These are phyloP conservation scores for Helotiales sp. DNA, from an alignment of 2,329 filamentous ascomycete genomes.

Conservation along the genomic window DNA sequence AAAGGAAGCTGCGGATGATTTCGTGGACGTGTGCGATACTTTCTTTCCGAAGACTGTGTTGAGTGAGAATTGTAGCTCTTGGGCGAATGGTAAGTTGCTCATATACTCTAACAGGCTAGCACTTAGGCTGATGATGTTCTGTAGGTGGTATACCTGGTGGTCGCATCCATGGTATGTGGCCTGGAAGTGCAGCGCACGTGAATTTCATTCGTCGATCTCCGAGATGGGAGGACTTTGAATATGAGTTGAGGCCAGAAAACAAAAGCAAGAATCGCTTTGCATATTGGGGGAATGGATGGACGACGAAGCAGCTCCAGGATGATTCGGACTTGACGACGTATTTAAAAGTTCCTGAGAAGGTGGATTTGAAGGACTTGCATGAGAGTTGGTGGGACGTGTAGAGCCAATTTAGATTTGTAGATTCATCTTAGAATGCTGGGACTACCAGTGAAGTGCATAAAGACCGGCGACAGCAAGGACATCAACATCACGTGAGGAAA, in stretches of 20 bases:
- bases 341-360: conserved; percentile 50
- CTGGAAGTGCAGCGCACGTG: conserved; percentile 63
- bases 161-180: conserved; percentile 68
- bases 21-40: conserved; percentile 56
- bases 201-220: conserved; percentile 57
- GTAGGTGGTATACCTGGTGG: conserved; percentile 52
- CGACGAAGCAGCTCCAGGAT: conserved; percentile 53
- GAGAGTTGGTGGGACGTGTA: conserved; percentile 59
- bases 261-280: conserved; percentile 44
- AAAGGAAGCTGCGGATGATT: conserved; percentile 62
- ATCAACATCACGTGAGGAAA: no score
- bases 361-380: conserved; percentile 62
- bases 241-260: conserved; percentile 50
- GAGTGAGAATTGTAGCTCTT: conserved; percentile 64
- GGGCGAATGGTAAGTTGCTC: conserved; percentile 60
- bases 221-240: conserved; percentile 60
- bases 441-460: no score
- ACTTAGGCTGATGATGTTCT: background rate
- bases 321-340: conserved; percentile 64
- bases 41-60: conserved; percentile 57
- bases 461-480: no score
- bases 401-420: no score
- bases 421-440: no score
- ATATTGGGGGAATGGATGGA: conserved; percentile 70
- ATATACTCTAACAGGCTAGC: background rate